These are phyloP conservation scores for Komagataea norvegica DNA, from an alignment of 1,139 yeast species.

Conservation along the genomic window DNA sequence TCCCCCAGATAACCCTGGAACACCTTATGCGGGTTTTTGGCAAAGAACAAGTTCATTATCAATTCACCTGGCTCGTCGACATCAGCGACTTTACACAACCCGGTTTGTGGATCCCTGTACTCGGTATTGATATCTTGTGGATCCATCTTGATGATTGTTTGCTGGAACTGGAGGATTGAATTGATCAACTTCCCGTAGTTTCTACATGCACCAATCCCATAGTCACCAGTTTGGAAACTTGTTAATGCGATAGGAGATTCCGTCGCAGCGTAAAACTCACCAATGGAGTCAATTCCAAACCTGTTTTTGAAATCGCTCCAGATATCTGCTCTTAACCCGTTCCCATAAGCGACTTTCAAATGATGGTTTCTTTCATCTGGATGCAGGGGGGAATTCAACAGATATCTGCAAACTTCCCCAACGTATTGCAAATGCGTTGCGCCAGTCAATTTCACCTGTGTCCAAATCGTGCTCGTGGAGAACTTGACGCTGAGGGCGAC, in stretches of 20 bases:
- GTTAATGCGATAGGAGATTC: slow-evolving; percentile 93
- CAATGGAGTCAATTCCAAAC: slow-evolving; percentile 70
- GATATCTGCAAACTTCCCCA: slow-evolving; percentile 91
- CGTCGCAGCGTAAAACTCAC: slow-evolving; percentile 92
- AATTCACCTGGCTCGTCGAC: slow-evolving; percentile 82
- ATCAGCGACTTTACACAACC: slow-evolving; percentile 49
- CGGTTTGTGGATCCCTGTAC: slow-evolving; percentile 66
- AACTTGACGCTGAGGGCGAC: slow-evolving; percentile 79
- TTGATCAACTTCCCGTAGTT: slow-evolving; percentile 69
- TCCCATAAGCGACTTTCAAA: slow-evolving; percentile 78
- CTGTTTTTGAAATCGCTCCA: slow-evolving; percentile 79
- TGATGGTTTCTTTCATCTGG: slow-evolving; percentile 64
- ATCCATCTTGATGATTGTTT: slow-evolving; percentile 67
- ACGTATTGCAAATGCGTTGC: slow-evolving; percentile 90
- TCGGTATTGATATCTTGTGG: slow-evolving; percentile 74
- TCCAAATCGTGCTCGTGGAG: slow-evolving; percentile 85
- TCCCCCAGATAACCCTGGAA: slow-evolving; percentile 91
- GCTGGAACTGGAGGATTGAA: slow-evolving; percentile 50
- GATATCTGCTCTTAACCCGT: slow-evolving; percentile 89
- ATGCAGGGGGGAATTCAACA: slow-evolving; percentile 58
- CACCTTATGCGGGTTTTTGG: slow-evolving; percentile 59
- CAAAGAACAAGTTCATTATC: slow-evolving; percentile 66
- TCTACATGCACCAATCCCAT: slow-evolving; percentile 87
- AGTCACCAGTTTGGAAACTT: slow-evolving; percentile 69
- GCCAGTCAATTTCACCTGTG: slow-evolving; percentile 65